Percentiles rank a stretch among this genome's conserved stretches.
phyloP scores from a whole-genome alignment of 208 protist genomes.

The Leishmania arabica region DNA sequence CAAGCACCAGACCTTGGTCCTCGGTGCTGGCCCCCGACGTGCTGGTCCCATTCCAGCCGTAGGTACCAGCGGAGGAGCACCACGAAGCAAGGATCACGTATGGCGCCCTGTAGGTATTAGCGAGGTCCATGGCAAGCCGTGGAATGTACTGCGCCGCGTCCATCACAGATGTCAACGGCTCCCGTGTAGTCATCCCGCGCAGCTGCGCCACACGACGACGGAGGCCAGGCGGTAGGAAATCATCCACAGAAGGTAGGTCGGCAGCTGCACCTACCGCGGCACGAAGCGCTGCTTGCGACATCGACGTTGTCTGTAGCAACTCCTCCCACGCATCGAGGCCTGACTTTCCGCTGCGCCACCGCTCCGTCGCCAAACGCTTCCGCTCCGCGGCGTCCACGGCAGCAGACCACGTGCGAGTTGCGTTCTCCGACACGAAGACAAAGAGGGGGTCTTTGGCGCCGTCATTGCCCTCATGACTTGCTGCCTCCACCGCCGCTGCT shows the following conservation, averaged over 20 bases:
- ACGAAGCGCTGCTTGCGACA: not conserved
- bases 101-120: slow-evolving; percentile 7
- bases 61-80: slow-evolving; percentile 3
- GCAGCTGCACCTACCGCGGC: not conserved
- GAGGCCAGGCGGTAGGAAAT: not conserved
- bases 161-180: not conserved
- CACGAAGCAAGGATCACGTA: slow-evolving; percentile 17
- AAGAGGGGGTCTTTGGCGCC: slow-evolving; percentile 1
- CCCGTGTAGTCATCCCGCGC: too few relatives aligned
- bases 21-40: not conserved
- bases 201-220: not conserved
- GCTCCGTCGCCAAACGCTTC: not conserved
- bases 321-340: slow-evolving; percentile 10
- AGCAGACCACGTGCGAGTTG: not conserved
- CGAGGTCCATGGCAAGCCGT: slow-evolving; percentile 2
- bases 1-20: not conserved
- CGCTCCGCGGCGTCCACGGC: not conserved
- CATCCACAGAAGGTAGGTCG: not conserved
- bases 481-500: not conserved
- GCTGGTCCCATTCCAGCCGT: not conserved
- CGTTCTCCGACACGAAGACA: slow-evolving; percentile 9
- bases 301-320: slow-evolving; percentile 5
- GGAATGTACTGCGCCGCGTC: slow-evolving; percentile 11
- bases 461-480: not conserved
- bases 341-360: not conserved